Conservation (phyloP, 2,329 filamentous ascomycete species). For the Cryphonectria carpinicola region DNA sequence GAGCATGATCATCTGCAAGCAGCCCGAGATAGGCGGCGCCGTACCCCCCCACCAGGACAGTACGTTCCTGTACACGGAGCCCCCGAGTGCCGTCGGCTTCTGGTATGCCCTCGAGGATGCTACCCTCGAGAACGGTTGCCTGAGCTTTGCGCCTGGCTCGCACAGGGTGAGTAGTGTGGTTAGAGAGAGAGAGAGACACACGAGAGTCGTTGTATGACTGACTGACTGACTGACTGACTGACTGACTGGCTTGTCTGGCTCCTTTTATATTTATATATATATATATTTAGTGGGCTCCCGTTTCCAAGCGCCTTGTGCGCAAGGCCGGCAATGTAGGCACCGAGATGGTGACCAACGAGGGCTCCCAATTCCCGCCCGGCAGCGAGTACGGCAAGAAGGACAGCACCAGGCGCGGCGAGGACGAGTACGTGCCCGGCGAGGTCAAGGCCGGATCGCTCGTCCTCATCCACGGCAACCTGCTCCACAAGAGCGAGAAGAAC, state of each 20-base stretch:
- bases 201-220: neutral
- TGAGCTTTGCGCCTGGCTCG: constrained; percentile 83
- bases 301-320: constrained; percentile 77
- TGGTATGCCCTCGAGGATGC: constrained; percentile 98
- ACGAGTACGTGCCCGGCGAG: constrained; percentile 77
- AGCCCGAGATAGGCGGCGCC: constrained; percentile 90
- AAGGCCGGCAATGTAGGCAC: constrained; percentile 59
- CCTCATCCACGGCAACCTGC: constrained; percentile 90
- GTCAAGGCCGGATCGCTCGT: constrained; percentile 91
- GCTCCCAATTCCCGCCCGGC: constrained; percentile 63
- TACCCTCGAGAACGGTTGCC: constrained; percentile 81
- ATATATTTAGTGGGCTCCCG: constrained; percentile 58
- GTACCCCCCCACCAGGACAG: constrained; percentile 92
- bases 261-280: neutral
- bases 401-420: constrained; percentile 45
- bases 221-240: neutral
- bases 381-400: constrained; percentile 48
- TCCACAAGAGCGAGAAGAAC: constrained; percentile 97
- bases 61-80: constrained; percentile 88
- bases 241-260: neutral
- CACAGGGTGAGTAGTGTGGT: constrained; percentile 53
- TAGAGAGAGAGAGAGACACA: no score
- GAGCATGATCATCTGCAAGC: constrained; percentile 98
- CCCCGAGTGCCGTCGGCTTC: constrained; percentile 88
- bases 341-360: constrained; percentile 72